phyloP scores from a whole-genome alignment of 805 yeast genomes.

The Yamadazyma akitaensis region DNA sequence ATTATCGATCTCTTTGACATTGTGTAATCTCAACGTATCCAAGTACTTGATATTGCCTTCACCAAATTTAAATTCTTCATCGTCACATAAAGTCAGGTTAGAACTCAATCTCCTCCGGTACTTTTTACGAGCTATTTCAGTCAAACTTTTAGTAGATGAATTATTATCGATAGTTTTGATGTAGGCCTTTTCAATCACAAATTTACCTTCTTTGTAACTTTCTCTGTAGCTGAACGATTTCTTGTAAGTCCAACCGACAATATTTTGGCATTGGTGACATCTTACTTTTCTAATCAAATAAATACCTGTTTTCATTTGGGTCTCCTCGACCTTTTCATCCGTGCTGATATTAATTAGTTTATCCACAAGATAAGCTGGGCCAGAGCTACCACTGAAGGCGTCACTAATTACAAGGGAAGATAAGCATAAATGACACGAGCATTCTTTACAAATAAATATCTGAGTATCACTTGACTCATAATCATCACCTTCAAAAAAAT shows the following conservation, averaged over 20 bases:
- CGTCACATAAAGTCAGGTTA: constrained; percentile 16
- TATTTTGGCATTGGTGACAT: constrained; percentile 37
- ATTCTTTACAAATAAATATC: constrained; percentile 39
- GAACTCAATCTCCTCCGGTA: constrained; percentile 18
- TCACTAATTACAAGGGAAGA: constrained; percentile 34
- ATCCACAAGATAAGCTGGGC: constrained; percentile 41
- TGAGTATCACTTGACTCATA: constrained; percentile 37
- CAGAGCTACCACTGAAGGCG: constrained; percentile 37
- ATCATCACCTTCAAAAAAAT: constrained; percentile 34
- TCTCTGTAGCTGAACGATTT: constrained; percentile 35
- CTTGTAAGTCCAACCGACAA: constrained; percentile 41
- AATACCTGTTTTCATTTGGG: constrained; percentile 38
- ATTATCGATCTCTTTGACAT: constrained; percentile 13
- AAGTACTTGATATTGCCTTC: constrained; percentile 12
- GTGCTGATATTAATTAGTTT: constrained; percentile 32
- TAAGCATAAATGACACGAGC: constrained; percentile 41
- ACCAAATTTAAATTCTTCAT: constrained; percentile 15
- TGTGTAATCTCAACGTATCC: constrained; percentile 17
- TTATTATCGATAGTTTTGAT: constrained; percentile 34
- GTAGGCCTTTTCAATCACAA: constrained; percentile 38
- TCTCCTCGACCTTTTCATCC: constrained; percentile 27
- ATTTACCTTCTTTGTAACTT: constrained; percentile 43
- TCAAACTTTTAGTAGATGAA: constrained; percentile 29
- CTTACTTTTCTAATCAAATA: constrained; percentile 34
- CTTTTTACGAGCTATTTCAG: constrained; percentile 27